A percentile compares a stretch with the other conserved stretches of the same genome.
Evolutionary conservation across 1,139 yeast species (phyloP).

Genomic region (Arxiozyma heterogenica): DNA sequence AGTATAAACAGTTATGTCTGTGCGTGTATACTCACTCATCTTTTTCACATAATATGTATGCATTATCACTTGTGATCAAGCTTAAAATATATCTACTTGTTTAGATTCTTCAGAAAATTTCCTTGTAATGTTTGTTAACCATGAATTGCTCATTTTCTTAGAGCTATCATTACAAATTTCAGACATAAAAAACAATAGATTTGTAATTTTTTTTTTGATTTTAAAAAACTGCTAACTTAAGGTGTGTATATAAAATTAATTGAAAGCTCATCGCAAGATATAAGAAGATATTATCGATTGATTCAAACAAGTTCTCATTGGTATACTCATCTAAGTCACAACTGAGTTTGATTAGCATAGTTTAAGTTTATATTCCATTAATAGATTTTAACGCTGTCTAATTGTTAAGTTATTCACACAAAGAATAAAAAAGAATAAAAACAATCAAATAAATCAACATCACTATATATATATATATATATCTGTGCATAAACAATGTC

Average conservation of each 20-base stretch:
- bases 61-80: not conserved
- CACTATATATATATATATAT: too few species aligned
- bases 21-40: not conserved
- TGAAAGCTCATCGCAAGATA: not conserved
- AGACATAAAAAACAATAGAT: not conserved
- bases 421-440: not conserved
- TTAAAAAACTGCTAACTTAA: too few species aligned
- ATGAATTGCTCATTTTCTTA: too few species aligned
- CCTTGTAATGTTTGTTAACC: not conserved
- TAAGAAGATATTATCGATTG: not conserved
- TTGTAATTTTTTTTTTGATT: too few species aligned
- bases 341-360: not conserved
- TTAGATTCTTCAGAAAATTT: too few species aligned
- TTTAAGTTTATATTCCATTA: not conserved
- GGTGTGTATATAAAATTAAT: not conserved
- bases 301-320: not conserved
- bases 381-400: too few species aligned
- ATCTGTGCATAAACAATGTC: not conserved
- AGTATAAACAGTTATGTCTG: too few species aligned
- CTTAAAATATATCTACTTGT: not conserved
- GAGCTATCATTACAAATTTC: not conserved
- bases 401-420: not conserved
- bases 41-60: not conserved
- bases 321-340: not conserved
- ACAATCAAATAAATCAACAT: too few species aligned